A percentile compares a stretch with the other conserved stretches of the same genome.
Conservation (phyloP, 257 asterid species). For the Solanum arcanum region DNA sequence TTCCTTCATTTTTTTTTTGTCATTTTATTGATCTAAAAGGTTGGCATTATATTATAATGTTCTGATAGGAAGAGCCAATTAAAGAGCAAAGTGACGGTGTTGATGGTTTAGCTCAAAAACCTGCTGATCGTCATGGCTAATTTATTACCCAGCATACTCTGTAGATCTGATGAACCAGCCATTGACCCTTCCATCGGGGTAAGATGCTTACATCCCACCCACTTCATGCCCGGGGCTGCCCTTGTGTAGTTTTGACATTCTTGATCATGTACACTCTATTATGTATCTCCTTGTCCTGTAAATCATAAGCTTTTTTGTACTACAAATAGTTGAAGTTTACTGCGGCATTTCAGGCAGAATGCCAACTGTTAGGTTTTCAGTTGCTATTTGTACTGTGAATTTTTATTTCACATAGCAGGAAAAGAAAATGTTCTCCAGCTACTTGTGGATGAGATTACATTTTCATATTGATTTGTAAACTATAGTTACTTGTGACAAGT, state of each 20-base stretch:
- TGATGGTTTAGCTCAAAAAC: conserved; percentile 21
- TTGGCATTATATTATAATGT: neutral
- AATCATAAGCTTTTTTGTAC: neutral
- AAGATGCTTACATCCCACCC: neutral
- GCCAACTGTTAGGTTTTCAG: conserved; percentile 6
- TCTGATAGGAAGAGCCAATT: conserved; percentile 22
- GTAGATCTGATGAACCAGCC: neutral
- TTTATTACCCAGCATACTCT: neutral
- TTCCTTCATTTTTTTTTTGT: neutral
- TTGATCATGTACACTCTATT: neutral
- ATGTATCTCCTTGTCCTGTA: neutral
- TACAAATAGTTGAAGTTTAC: neutral
- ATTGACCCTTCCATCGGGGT: neutral
- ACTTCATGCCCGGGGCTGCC: neutral
- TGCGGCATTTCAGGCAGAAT: conserved; percentile 13
- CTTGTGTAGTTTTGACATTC: neutral
- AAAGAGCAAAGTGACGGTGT: conserved; percentile 21
- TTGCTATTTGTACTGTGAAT: neutral
- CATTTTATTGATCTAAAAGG: neutral
- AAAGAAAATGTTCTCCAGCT: neutral
- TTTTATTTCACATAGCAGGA: neutral
- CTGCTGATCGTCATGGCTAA: conserved; percentile 17
- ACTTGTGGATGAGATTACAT: neutral
- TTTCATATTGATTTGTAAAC: neutral
- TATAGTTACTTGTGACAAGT: neutral